phyloP scores from a whole-genome alignment of 1,284 basidiomycete species.

The Xerocomus cyaneibrunnescens region DNA sequence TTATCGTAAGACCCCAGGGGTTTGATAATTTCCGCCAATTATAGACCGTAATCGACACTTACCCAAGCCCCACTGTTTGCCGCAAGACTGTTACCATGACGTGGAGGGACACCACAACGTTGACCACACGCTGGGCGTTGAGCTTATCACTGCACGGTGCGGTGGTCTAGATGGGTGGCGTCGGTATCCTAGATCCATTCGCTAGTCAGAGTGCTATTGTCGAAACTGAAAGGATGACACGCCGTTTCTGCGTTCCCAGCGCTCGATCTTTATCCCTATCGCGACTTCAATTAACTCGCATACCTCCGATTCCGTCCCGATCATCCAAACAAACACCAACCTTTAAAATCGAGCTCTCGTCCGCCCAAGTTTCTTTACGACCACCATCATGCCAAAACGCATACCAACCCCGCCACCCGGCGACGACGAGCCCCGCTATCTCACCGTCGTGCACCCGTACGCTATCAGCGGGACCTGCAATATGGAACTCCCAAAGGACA shows the following conservation, averaged over 20 bases:
- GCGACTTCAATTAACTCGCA: not conserved
- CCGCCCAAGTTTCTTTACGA: not conserved
- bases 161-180: too few relatives aligned
- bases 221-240: not conserved
- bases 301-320: too few relatives aligned
- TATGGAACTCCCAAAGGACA: conserved; percentile 50
- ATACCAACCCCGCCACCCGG: conserved; percentile 53
- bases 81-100: too few relatives aligned
- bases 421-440: conserved; percentile 57
- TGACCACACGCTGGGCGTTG: conserved; percentile 1
- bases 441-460: conserved; percentile 61
- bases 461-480: conserved; percentile 49
- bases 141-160: not conserved
- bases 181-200: not conserved
- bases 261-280: not conserved
- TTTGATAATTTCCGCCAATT: too few relatives aligned
- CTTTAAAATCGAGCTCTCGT: not conserved
- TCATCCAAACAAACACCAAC: not conserved
- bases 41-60: too few relatives aligned
- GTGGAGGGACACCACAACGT: too few relatives aligned
- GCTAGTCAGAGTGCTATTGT: not conserved
- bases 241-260: not conserved
- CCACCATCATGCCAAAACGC: conserved; percentile 55
- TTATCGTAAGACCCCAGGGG: too few relatives aligned
- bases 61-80: too few relatives aligned